Base-by-base conservation (phyloP, 345 rosid species). In the Pseudoturritis turrita region DNA sequence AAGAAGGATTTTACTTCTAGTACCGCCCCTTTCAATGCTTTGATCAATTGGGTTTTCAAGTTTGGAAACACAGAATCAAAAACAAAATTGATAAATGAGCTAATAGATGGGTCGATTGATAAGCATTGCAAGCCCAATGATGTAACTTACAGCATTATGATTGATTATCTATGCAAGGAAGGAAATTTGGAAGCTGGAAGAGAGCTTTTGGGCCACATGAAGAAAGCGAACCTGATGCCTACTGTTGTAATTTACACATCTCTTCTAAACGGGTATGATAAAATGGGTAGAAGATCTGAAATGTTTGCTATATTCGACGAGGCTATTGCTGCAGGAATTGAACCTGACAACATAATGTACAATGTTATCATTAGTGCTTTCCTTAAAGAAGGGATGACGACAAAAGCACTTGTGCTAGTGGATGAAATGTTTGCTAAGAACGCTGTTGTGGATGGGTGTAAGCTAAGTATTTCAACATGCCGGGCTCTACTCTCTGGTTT, bases 111-210 rank as follows among this genome's bases (percentile, higher is more conserved):
- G 65, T 78, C 80, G 80, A 55, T 68, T 29, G 83, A 76, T 47
- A 78, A 63, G 64, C 71, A 72, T 62, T 69, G 83, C 26, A 68
- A 59, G 52, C 89, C 90, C 55, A 78, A 89, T 74, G 81, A 80
- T 21, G 84, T 85, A 70, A 89, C 98, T 31, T 89, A 86, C 72
- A 84, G 86, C 33, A 86, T 79, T 71, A 76, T 88, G 78, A 92
- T 92, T 61, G 90, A 84, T 73, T 50, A 80, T 76, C 77, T 82
- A 37, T 86, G 95, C 83, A 88, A 83, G 78, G 79, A 51, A 37
- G 89, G 88, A 64, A 66, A 50, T 28, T 50, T 88, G 56, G 75
- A 80, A 67, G 87, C 87, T 73, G 98, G 89, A n/a, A 83, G 79
- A 59, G 62, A 82, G 65, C 83, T 88, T 45, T 81, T 88, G 65